These are phyloP conservation scores for Trypanosoma scelopori DNA, from an alignment of 208 protist species.

Conservation along the genomic window DNA sequence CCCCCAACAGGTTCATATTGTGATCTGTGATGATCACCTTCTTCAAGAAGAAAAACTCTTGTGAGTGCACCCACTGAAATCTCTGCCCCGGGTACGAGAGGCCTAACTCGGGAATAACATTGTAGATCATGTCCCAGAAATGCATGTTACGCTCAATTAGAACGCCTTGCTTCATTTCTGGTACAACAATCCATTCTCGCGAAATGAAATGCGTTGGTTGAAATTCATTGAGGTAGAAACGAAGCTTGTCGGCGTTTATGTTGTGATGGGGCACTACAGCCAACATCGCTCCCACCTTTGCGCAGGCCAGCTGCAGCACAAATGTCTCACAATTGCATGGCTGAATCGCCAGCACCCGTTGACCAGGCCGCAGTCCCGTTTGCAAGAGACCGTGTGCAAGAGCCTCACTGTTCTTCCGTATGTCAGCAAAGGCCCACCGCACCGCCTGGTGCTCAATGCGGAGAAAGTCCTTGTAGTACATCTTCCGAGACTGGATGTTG, in stretches of 20 bases:
- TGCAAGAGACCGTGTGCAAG: constrained; percentile 89
- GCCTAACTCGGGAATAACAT: constrained; percentile 90
- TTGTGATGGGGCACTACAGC: constrained; percentile 77
- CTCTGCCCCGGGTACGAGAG: constrained; percentile 90
- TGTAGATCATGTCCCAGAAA: constrained; percentile 92
- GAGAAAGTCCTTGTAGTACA: constrained; percentile 94
- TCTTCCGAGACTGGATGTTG: constrained; percentile 92
- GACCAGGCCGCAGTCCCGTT: constrained; percentile 83
- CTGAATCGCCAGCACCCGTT: constrained; percentile 87
- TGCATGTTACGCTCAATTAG: constrained; percentile 92
- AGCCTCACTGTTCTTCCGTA: constrained; percentile 93
- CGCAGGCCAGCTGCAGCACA: constrained; percentile 88
- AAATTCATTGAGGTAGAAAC: constrained; percentile 92
- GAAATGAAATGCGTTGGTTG: constrained; percentile 85
- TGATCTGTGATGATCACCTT: constrained; percentile 92
- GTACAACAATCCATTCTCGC: constrained; percentile 88
- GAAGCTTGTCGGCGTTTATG: constrained; percentile 89
- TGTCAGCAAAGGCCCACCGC: constrained; percentile 90
- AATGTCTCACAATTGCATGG: constrained; percentile 92
- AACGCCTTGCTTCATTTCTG: constrained; percentile 80
- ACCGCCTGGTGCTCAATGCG: constrained; percentile 93
- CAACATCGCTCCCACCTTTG: constrained; percentile 85
- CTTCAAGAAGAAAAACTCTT: constrained; percentile 93
- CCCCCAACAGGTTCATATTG: constrained; percentile 91
- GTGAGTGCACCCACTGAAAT: constrained; percentile 92